Base-by-base conservation (phyloP, 305 asterid species). In the Solanum chacoense region DNA sequence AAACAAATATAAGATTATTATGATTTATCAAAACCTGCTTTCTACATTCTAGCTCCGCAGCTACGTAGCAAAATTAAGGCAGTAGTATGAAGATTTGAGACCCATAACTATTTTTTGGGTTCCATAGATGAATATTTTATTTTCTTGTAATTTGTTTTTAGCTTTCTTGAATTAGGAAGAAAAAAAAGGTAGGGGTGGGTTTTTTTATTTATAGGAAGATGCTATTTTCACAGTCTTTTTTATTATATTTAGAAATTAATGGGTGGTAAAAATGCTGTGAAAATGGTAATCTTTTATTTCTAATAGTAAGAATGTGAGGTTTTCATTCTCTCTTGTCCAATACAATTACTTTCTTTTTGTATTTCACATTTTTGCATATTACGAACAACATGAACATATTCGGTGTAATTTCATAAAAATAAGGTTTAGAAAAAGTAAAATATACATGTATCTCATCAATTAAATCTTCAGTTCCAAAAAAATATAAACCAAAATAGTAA, bases 191-290 rank as follows among this genome's bases (percentile, higher is more conserved):
- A 3, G 67, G 67, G 10, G 4, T 7, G 67, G 22, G 4, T 20
- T 18, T 55, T 55, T 55, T 67, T 2, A 24, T 72, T 72, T 67
- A 67, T 6, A 72, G 36, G 11, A 73, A 42, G 92, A 90, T 93
- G 91, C 90, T 91, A 79, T 95, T 95, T 95, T 94, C 98, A 95
- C 95, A 89, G 94, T 92, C 88, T 95, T 94, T 95, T 88, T 88
- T 29, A 40, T 55, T 77, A 89, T 73, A 40, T 29, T 45, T 69
- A 32, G 7, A 18, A 71, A 67, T 18, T 10, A 16, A 24, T 20
- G 42, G 85, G 89, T 90, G 71, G 92, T 91, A 89, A 94, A 95
- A 93, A 93, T 91, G 91, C 93, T 94, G 94, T 95, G 96, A 87
- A 90, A 85, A 76, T 85, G 87, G 90, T 87, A 85, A 85, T 89